phyloP scores from a whole-genome alignment of 208 protist genomes.

The Trypanosoma congolense region DNA sequence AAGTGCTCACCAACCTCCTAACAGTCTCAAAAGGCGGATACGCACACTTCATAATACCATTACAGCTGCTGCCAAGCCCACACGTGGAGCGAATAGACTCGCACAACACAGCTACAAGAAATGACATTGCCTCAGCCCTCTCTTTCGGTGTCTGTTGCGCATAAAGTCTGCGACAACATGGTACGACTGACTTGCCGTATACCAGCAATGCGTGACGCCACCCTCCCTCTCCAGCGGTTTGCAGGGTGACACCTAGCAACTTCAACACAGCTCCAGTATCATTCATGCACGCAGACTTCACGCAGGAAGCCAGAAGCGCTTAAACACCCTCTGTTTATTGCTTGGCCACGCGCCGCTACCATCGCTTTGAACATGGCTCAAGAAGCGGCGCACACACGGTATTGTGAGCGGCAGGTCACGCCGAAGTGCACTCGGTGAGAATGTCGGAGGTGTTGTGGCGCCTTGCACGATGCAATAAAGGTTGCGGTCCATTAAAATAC shows the following conservation, averaged over 20 bases:
- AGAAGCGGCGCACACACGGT: conserved; percentile 3
- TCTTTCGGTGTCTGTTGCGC: not conserved
- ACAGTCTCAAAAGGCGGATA: conserved; percentile 18
- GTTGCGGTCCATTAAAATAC: conserved; percentile 17
- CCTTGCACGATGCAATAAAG: conserved; percentile 26
- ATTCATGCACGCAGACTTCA: conserved; percentile 1
- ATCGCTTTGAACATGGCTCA: not conserved
- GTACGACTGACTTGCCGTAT: conserved; percentile 6
- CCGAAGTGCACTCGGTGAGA: conserved; percentile 17
- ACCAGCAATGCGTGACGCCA: conserved; percentile 6
- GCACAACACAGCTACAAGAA: conserved; percentile 15
- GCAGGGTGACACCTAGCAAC: conserved; percentile 9
- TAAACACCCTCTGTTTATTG: conserved; percentile 1
- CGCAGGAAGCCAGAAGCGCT: not conserved
- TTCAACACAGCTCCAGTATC: not conserved
- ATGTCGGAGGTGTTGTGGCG: conserved; percentile 21
- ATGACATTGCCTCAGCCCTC: conserved; percentile 3
- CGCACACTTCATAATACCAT: too few species aligned
- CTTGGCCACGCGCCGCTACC: not conserved
- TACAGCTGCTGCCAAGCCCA: too few species aligned
- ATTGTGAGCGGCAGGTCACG: conserved; percentile 3
- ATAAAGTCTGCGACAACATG: conserved; percentile 1
- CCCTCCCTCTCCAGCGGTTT: conserved; percentile 1
- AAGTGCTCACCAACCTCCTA: not conserved
- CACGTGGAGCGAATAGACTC: conserved; percentile 21